phyloP scores from a whole-genome alignment of 2,329 filamentous ascomycete species.

The Colletotrichum sidae region DNA sequence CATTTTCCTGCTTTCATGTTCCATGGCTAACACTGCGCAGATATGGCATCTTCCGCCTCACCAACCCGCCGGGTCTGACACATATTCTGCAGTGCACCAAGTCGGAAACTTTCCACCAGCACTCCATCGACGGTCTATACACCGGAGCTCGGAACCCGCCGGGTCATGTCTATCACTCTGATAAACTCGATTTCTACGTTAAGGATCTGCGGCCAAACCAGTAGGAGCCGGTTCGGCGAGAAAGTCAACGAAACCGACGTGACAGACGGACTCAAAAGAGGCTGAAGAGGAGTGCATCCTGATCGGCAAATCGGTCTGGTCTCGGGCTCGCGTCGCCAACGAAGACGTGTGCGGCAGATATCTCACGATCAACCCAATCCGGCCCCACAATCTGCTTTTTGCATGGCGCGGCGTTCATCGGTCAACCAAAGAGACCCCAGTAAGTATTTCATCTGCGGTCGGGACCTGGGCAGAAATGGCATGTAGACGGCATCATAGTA shows the following conservation, averaged over 20 bases:
- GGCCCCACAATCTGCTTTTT: too few species aligned
- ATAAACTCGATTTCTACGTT: conserved; percentile 71
- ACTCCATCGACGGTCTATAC: conserved; percentile 76
- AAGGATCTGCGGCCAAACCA: conserved; percentile 62
- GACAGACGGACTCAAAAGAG: neutral
- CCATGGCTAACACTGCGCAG: conserved; percentile 53
- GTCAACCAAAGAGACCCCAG: too few species aligned
- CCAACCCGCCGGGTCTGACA: conserved; percentile 89
- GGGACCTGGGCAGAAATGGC: too few species aligned
- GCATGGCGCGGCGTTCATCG: too few species aligned
- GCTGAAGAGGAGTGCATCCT: neutral
- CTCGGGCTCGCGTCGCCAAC: too few species aligned
- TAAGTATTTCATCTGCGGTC: too few species aligned
- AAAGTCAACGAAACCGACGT: neutral
- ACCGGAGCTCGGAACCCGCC: conserved; percentile 75
- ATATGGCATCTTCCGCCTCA: conserved; percentile 92
- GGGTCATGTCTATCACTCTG: conserved; percentile 77
- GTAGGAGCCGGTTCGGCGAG: conserved; percentile 19
- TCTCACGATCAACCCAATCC: too few species aligned
- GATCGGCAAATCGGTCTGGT: too few species aligned
- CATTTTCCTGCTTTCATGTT: neutral
- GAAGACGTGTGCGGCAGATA: too few species aligned
- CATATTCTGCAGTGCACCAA: conserved; percentile 85
- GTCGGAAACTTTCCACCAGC: conserved; percentile 85
- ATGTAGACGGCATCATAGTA: too few species aligned